Percentiles rank a stretch among this genome's conserved stretches.
Evolutionary conservation across 331 rosid genomes (phyloP).

Genomic region (Pyrus hybrid): DNA sequence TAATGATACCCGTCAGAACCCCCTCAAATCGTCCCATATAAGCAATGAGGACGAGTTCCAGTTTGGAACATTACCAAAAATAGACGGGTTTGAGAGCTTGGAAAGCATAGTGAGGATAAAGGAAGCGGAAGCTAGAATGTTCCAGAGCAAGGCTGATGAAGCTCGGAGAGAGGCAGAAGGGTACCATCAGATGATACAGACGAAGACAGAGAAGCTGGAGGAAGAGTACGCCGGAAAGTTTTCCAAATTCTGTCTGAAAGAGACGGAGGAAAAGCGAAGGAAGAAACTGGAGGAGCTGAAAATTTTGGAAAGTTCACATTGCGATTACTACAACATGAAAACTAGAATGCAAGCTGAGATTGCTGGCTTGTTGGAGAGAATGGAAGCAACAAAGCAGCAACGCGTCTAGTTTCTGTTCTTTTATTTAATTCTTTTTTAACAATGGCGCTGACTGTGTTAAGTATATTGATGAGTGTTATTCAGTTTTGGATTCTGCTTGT

Average conservation of each 20-base stretch:
- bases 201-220: conserved; percentile 57
- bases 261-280: conserved; percentile 62
- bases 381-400: conserved; percentile 92
- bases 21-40: conserved; percentile 45
- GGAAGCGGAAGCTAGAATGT: conserved; percentile 95
- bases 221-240: conserved; percentile 70
- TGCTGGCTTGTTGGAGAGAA: conserved; percentile 70
- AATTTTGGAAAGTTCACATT: conserved; percentile 61
- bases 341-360: conserved; percentile 84
- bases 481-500: conserved; percentile 31
- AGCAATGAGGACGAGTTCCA: conserved; percentile 51
- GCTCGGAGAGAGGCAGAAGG: conserved; percentile 90
- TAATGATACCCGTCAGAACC: conserved; percentile 50
- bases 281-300: conserved; percentile 84
- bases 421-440: conserved; percentile 8
- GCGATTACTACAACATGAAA: conserved; percentile 79
- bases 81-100: conserved; percentile 69
- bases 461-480: conserved; percentile 5
- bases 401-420: conserved; percentile 30
- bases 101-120: conserved; percentile 84
- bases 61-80: conserved; percentile 45
- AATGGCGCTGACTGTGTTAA: conserved; percentile 29
- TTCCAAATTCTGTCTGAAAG: conserved; percentile 54
- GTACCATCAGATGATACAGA: conserved; percentile 46
- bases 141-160: conserved; percentile 90